phyloP scores from a whole-genome alignment of 345 rosid species.

The Schrenkiella parvula region DNA sequence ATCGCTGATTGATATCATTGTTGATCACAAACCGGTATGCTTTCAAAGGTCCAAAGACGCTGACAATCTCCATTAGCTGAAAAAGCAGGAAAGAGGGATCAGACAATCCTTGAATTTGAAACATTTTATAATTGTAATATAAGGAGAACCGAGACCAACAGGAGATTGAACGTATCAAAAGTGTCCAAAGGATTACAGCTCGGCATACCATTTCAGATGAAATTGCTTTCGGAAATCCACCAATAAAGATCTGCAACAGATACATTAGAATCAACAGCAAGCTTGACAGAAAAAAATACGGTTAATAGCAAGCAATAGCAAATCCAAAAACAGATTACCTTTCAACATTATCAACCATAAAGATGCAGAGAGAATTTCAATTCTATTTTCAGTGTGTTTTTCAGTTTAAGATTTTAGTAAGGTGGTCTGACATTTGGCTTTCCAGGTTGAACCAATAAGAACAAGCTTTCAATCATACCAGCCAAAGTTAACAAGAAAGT shows the following conservation, averaged over 20 bases:
- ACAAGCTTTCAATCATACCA: constrained; percentile 4
- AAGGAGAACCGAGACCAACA: not conserved
- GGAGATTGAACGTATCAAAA: not conserved
- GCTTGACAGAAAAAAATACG: constrained; percentile 2
- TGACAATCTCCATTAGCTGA: constrained; percentile 83
- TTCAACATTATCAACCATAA: constrained; percentile 2
- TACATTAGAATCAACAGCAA: constrained; percentile 18
- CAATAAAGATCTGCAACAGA: constrained; percentile 77
- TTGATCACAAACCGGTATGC: constrained; percentile 55
- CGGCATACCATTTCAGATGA: constrained; percentile 82
- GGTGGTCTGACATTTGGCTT: constrained; percentile 7
- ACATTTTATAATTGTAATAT: not conserved
- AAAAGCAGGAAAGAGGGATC: constrained; percentile 26
- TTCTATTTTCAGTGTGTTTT: not conserved
- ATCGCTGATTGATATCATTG: constrained; percentile 34
- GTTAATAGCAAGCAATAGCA: not conserved
- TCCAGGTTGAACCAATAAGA: not conserved
- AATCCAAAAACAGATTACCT: not conserved
- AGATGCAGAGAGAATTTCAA: constrained; percentile 4
- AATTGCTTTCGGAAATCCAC: constrained; percentile 70
- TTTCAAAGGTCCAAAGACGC: constrained; percentile 81
- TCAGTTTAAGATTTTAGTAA: not conserved
- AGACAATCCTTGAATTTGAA: constrained; percentile 8
- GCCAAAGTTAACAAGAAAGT: constrained; percentile 11
- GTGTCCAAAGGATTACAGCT: not conserved